Evolutionary conservation across 2,329 filamentous ascomycete genomes (phyloP).

Genomic region (Aschersonia sp.): DNA sequence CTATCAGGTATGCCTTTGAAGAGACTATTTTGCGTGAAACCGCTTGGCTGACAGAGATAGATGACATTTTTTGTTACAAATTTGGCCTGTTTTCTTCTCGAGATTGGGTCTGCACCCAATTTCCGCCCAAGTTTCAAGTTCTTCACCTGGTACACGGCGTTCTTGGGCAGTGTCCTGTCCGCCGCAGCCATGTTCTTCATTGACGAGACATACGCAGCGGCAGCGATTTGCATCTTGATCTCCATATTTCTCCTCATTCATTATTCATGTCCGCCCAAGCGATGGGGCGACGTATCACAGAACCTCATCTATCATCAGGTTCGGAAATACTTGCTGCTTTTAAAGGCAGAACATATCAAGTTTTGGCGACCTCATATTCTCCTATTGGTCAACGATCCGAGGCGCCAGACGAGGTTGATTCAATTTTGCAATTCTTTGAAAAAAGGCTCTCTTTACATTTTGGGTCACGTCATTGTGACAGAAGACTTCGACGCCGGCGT

Average conservation of each 20-base stretch:
- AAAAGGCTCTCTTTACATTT: slow-evolving; percentile 71
- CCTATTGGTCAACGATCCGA: slow-evolving; percentile 67
- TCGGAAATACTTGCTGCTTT: slow-evolving; percentile 70
- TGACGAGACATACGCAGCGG: slow-evolving; percentile 64
- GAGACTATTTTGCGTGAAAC: too few species aligned
- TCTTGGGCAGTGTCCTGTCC: slow-evolving; percentile 59
- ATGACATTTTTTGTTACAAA: slow-evolving; percentile 90
- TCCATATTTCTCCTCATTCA: slow-evolving; percentile 76
- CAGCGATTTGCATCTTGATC: slow-evolving; percentile 58
- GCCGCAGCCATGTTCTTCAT: slow-evolving; percentile 83
- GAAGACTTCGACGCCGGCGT: slow-evolving; percentile 68
- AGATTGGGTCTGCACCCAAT: slow-evolving; percentile 77
- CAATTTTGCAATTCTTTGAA: slow-evolving; percentile 88
- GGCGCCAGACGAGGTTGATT: slow-evolving; percentile 70
- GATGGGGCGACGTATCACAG: slow-evolving; percentile 83
- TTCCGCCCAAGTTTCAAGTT: slow-evolving; percentile 81
- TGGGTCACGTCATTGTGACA: slow-evolving; percentile 79
- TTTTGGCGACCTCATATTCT: slow-evolving; percentile 87
- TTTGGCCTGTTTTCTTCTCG: slow-evolving; percentile 72
- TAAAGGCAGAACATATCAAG: slow-evolving; percentile 80
- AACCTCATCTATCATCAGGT: slow-evolving; percentile 79
- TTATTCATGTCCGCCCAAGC: slow-evolving; percentile 71
- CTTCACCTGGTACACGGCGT: slow-evolving; percentile 76
- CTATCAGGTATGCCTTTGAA: slow-evolving; percentile 43
- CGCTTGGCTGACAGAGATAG: slow-evolving; percentile 14